Evolutionary conservation across 176 grass and related monocot species (phyloP).

Genomic region (Tillandsia fasciculata): DNA sequence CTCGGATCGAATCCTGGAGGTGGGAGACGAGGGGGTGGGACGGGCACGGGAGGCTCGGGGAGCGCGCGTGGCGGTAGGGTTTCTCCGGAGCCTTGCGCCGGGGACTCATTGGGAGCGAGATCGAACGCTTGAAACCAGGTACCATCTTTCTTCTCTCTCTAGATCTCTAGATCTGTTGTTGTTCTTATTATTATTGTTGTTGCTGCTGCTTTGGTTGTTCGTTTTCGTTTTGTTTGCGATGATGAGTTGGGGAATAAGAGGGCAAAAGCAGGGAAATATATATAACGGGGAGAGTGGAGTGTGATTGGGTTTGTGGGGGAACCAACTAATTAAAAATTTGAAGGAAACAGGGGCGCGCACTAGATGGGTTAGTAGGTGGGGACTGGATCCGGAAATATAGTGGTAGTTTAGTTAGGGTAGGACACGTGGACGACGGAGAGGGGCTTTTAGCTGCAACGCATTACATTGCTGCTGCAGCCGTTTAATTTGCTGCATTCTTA

Average conservation of each 20-base stretch:
- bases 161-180: background rate
- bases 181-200: too few species aligned
- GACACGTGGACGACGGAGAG: background rate
- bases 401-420: background rate
- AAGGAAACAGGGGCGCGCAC: conserved; percentile 1
- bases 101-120: conserved; percentile 22
- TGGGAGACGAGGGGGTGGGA: conserved; percentile 24
- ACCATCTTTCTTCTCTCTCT: conserved; percentile 25
- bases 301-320: background rate
- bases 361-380: background rate
- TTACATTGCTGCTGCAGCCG: background rate
- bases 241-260: conserved; percentile 1
- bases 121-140: conserved; percentile 48
- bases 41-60: conserved; percentile 34
- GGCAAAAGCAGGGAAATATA: background rate
- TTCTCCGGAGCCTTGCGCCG: background rate
- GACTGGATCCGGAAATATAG: conserved; percentile 42
- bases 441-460: background rate
- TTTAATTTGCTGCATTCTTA: background rate
- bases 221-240: background rate
- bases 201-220: background rate
- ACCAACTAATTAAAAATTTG: background rate
- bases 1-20: conserved; percentile 20
- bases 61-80: conserved; percentile 29
- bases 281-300: background rate